phyloP scores from a whole-genome alignment of 306 rosid species.

The Acacia melanoxylon region DNA sequence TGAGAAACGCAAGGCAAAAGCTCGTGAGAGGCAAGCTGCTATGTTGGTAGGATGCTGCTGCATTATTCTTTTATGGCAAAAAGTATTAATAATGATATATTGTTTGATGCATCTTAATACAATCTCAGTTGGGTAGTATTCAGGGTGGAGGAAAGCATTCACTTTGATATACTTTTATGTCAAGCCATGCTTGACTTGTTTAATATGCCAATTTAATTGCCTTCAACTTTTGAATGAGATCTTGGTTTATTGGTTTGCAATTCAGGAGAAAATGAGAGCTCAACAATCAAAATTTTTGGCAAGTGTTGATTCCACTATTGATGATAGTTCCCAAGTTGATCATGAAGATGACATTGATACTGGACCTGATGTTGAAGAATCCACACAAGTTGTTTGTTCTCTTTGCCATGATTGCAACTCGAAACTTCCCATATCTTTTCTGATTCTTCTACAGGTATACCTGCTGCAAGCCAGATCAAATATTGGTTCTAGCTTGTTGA shows the following conservation, averaged over 20 bases:
- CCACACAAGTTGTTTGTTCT: constrained; percentile 74
- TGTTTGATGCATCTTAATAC: neutral
- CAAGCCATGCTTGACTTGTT: constrained; percentile 9
- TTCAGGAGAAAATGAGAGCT: constrained; percentile 89
- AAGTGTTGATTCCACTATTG: constrained; percentile 53
- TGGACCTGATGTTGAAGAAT: constrained; percentile 55
- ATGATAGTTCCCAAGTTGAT: constrained; percentile 58
- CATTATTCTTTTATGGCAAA: constrained; percentile 7
- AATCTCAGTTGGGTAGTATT: constrained; percentile 19
- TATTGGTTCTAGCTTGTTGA: constrained; percentile 21
- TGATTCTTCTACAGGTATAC: constrained; percentile 78
- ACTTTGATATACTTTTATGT: constrained; percentile 12
- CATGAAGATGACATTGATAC: constrained; percentile 45
- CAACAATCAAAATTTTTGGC: constrained; percentile 92
- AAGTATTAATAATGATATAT: neutral
- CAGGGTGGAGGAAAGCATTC: constrained; percentile 22
- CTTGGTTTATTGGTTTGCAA: constrained; percentile 26
- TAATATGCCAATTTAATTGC: constrained; percentile 15
- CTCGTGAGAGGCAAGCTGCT: constrained; percentile 96
- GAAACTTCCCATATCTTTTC: constrained; percentile 65
- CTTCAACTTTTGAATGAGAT: constrained; percentile 24
- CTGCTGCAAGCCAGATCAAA: constrained; percentile 17
- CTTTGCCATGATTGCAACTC: constrained; percentile 90
- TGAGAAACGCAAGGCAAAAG: constrained; percentile 94
- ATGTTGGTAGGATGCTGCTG: constrained; percentile 56